Evolutionary conservation across 176 grass and related monocot species (phyloP), one percentile per base, ranked within the genome.

Genomic region (Aechmea fasciata): DNA sequence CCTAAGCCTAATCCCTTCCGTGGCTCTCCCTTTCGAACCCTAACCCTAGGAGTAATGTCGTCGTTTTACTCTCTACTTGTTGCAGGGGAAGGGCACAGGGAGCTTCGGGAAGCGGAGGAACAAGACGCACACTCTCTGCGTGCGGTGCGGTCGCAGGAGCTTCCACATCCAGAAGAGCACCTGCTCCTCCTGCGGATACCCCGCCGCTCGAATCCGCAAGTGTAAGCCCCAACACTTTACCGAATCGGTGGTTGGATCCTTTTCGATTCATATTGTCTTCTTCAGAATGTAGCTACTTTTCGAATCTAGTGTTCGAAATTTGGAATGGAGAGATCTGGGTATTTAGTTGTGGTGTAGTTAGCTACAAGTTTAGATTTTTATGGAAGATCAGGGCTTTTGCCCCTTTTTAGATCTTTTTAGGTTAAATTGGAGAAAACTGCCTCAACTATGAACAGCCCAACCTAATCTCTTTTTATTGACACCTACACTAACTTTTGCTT

Each of bases 91-190:
- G 54, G 76, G 66, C 49, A 79, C 76, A n/a, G 76, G 76, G 12
- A 71, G 76, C 69, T 79, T 79, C 19, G 76, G 76, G 15, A 79
- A 79, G 76, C 51, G 76, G 29, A 79, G 76, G 76, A 79, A 79
- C 68, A 79, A 79, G 76, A 79, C 67, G 12, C 76, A 79, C 76
- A 71, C 67, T 3, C 75, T 77, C 48, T 73, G 71, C 71, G 71
- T 62, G 55, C 14, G 74, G 24, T 77, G 48, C 11, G 48, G 65
- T 11, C 66, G 54, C 26, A 41, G 54, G 64, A 70, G 65, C 22
- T 78, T 69, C 66, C 51, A 57, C 55, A 41, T 77, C 50, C 75
- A 77, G 65, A 69, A 77, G 28, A 77, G 75, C 65, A 54, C 52
- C 13, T 77, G 75, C 50, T 11, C 52, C 50, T 77, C 75, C 65